These are phyloP conservation scores for Yamadazyma ubonensis DNA, from an alignment of 805 yeast species.

Conservation along the genomic window DNA sequence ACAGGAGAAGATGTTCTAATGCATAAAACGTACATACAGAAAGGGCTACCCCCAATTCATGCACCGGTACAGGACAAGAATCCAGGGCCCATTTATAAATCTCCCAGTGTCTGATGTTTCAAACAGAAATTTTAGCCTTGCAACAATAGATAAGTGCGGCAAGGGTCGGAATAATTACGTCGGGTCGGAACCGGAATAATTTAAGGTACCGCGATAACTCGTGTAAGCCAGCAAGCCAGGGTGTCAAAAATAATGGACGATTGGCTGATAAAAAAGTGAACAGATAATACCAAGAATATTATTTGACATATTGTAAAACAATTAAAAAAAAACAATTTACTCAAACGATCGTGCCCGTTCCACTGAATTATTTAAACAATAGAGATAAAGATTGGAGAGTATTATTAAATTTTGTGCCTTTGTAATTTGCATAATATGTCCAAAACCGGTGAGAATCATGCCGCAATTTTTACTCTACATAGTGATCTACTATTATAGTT, in stretches of 20 bases:
- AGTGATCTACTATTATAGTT: background rate
- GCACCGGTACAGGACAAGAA: no score
- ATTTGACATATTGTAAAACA: background rate
- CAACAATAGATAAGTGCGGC: no score
- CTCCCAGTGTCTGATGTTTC: background rate
- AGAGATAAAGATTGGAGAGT: background rate
- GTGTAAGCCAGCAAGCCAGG: background rate
- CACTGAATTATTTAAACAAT: constrained; percentile 1
- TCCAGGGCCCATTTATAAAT: background rate
- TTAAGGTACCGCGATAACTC: no score
- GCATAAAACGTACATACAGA: no score
- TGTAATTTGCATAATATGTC: background rate
- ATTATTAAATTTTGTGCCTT: background rate
- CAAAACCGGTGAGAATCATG: background rate
- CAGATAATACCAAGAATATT: no score
- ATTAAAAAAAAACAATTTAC: background rate
- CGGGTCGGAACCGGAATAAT: no score
- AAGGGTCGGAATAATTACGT: no score
- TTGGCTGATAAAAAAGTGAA: no score
- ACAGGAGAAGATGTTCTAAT: no score
- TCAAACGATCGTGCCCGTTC: background rate
- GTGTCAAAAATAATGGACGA: no score
- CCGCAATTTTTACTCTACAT: background rate
- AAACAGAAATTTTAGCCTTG: background rate
- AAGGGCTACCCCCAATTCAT: no score